Evolutionary conservation across 2,329 filamentous ascomycete genomes (phyloP).

Genomic region (Colletotrichum chlorophyti): DNA sequence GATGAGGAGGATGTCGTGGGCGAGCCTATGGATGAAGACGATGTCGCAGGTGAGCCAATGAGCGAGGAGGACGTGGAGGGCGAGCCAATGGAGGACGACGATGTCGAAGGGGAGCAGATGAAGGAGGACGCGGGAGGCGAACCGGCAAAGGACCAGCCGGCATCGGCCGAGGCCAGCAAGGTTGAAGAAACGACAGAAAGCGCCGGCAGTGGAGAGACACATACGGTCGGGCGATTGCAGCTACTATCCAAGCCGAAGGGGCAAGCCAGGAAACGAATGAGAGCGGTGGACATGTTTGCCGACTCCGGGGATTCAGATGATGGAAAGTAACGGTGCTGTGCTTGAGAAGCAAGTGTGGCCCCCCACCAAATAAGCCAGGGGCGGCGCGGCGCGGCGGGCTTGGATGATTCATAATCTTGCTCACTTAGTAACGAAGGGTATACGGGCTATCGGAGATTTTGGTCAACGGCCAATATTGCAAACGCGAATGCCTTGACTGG

Average conservation of each 20-base stretch:
- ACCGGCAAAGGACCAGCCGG: conserved; percentile 2
- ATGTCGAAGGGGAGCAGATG: conserved; percentile 55
- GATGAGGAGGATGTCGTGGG: conserved; percentile 57
- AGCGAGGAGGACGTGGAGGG: conserved; percentile 48
- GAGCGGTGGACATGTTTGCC: conserved; percentile 87
- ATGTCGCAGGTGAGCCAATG: conserved; percentile 48
- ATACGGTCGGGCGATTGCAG: conserved; percentile 29
- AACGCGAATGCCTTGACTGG: conserved; percentile 17
- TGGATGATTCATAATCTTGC: conserved; percentile 13
- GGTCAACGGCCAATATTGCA: conserved; percentile 5
- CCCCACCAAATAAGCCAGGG: background rate
- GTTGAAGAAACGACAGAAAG: conserved; percentile 24
- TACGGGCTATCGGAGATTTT: conserved; percentile 2
- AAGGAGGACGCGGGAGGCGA: conserved; percentile 46
- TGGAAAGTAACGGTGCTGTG: conserved; percentile 29
- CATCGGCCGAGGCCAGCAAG: conserved; percentile 18
- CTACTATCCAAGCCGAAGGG: conserved; percentile 34
- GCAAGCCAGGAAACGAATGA: conserved; percentile 66
- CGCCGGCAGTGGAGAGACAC: conserved; percentile 23
- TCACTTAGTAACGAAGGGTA: conserved; percentile 19
- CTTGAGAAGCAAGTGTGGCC: background rate
- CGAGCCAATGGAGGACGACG: conserved; percentile 51
- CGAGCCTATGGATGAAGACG: conserved; percentile 49
- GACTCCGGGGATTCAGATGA: conserved; percentile 68
- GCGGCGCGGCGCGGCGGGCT: conserved; percentile 6